Evolutionary conservation across 2,329 filamentous ascomycete species (phyloP).

Genomic region (Xylariaceae sp.): DNA sequence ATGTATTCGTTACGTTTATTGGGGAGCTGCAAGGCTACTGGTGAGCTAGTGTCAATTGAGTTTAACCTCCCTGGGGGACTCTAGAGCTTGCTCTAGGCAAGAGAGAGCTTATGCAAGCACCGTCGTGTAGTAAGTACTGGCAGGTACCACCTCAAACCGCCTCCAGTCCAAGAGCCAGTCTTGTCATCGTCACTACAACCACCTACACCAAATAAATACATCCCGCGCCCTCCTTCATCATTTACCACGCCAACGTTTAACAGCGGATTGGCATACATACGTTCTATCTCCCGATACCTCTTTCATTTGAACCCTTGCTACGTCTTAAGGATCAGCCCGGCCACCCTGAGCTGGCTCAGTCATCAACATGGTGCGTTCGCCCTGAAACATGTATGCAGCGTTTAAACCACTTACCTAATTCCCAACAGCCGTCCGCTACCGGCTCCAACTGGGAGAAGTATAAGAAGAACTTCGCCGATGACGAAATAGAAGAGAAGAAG

Average conservation of each 20-base stretch:
- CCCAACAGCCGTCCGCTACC: slow-evolving; percentile 77
- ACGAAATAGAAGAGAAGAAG: slow-evolving; percentile 99
- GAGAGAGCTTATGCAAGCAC: slow-evolving; percentile 27
- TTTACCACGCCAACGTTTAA: too few species aligned
- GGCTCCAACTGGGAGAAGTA: slow-evolving; percentile 98
- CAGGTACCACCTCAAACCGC: too few species aligned
- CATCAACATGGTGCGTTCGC: slow-evolving; percentile 25
- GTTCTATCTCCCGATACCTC: too few species aligned
- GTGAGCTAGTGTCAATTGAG: slow-evolving; percentile 12
- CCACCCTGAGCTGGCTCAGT: slow-evolving; percentile 4
- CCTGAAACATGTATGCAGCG: slow-evolving; percentile 1
- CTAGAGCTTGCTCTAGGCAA: slow-evolving; percentile 21
- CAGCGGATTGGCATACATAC: too few species aligned
- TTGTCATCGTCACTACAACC: too few species aligned
- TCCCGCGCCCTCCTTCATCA: too few species aligned
- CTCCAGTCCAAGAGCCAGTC: too few species aligned
- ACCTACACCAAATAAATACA: too few species aligned
- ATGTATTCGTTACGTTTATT: too few species aligned
- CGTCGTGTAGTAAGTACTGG: background rate
- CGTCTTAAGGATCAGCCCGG: background rate
- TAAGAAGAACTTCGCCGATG: slow-evolving; percentile 92
- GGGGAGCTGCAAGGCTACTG: slow-evolving; percentile 29
- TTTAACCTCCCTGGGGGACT: slow-evolving; percentile 8
- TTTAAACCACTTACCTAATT: slow-evolving; percentile 18
- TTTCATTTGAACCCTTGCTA: background rate